A percentile compares a stretch with the other conserved stretches of the same genome.
These are phyloP conservation scores for Termitomyces sp. DNA, from an alignment of 768 basidiomycete genomes.

Conservation along the genomic window DNA sequence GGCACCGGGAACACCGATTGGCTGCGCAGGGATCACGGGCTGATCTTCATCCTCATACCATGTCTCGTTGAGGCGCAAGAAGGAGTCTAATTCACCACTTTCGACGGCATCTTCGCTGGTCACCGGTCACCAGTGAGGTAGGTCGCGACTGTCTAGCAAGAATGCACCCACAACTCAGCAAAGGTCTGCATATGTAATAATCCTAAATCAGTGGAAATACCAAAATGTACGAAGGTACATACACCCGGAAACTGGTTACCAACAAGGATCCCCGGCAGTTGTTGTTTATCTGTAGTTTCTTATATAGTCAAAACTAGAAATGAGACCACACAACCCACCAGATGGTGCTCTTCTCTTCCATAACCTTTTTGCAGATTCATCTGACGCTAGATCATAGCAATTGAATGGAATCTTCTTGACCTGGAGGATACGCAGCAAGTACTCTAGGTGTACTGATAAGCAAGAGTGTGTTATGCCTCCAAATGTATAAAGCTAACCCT, in stretches of 20 bases:
- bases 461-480: background rate
- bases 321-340: slow-evolving; percentile 33
- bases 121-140: background rate
- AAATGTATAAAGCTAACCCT: slow-evolving; percentile 39
- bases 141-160: slow-evolving; percentile 2
- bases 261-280: slow-evolving; percentile 78
- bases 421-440: slow-evolving; percentile 75
- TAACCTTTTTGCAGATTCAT: slow-evolving; percentile 71
- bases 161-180: slow-evolving; percentile 58
- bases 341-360: slow-evolving; percentile 80
- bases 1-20: slow-evolving; percentile 81
- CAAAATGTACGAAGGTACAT: slow-evolving; percentile 23
- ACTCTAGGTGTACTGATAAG: slow-evolving; percentile 43
- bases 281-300: slow-evolving; percentile 61
- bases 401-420: slow-evolving; percentile 81
- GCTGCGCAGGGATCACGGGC: slow-evolving; percentile 48
- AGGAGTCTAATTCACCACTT: slow-evolving; percentile 62
- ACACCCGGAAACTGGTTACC: slow-evolving; percentile 77
- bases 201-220: slow-evolving; percentile 1
- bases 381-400: slow-evolving; percentile 82
- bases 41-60: slow-evolving; percentile 65
- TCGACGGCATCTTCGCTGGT: slow-evolving; percentile 82
- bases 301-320: background rate
- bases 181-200: slow-evolving; percentile 45
- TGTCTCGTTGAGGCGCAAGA: slow-evolving; percentile 67